Conservation (phyloP, 495 filamentous ascomycete genomes). For the Terfezia boudieri region DNA sequence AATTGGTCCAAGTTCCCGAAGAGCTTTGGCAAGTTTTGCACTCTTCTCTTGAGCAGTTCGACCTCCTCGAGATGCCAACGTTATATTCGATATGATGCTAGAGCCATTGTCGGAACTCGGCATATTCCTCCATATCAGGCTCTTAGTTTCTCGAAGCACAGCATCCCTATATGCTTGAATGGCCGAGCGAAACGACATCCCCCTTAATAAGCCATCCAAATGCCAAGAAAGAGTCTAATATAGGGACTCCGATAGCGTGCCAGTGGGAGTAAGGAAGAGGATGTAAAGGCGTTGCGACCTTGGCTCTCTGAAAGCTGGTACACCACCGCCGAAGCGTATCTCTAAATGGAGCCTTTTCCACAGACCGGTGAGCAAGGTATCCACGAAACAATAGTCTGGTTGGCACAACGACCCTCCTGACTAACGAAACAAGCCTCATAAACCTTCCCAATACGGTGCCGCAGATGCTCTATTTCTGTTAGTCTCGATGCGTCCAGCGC, state of each 20-base stretch:
- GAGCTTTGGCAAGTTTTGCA: constrained; percentile 68
- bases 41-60: constrained; percentile 78
- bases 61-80: constrained; percentile 29
- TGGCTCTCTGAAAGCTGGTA: constrained; percentile 31
- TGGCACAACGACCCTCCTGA: no score
- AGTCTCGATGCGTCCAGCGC: no score
- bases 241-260: neutral
- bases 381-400: no score
- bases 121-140: constrained; percentile 59
- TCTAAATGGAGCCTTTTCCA: constrained; percentile 30
- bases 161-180: constrained; percentile 73
- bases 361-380: no score
- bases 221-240: neutral
- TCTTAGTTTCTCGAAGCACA: constrained; percentile 66
- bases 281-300: constrained; percentile 4
- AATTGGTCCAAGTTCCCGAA: constrained; percentile 59
- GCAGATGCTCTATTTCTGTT: no score
- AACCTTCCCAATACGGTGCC: no score
- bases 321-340: constrained; percentile 64
- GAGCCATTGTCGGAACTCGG: constrained; percentile 85
- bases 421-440: no score
- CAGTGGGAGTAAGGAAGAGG: constrained; percentile 11
- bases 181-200: constrained; percentile 54
- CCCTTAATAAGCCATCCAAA: constrained; percentile 38
- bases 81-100: constrained; percentile 70